Evolutionary conservation across 2,329 filamentous ascomycete genomes (phyloP), one percentile per base, ranked within the genome.

Genomic region (Epichloe scottii): DNA sequence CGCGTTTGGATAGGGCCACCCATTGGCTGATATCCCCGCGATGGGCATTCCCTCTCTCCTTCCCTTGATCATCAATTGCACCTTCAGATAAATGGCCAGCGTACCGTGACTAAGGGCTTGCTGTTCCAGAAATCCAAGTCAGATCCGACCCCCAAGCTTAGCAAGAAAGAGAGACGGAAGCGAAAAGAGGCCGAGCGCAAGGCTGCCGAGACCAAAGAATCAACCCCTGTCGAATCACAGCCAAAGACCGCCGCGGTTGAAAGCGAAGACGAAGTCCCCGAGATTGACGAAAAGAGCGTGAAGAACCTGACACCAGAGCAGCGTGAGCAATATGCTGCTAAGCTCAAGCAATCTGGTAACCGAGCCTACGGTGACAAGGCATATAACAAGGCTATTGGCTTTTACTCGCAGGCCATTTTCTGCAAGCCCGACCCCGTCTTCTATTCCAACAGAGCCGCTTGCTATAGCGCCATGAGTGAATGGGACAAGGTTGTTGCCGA

Each of bases 401-500:
- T 98, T 37, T 98, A 98, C 72, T 87, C 87, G 58, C 88, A 95
- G 73, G 93, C 93, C 48, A 95, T 98, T 61, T 74, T 97, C 48
- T 97, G 93, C 84, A 95, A 93, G 73, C 85, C 90, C 52, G 93
- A 98, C 64, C 89, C 93, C 34, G 90, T 98, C 67, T 98, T 93
- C 77, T 98, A 94, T 78, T 97, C 93, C 57, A 98, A 98, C 78
- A 86, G 93, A 61, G 93, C 93, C 52, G 93, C 93, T 50, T 98
- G 93, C 78, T 94, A 89, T 74, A 97, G 95, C 67, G 89, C 93
- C 58, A 82, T 93, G 65, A 83, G 82, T 57, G 79, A 95, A 62
- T 98, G 91, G 89, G 85, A 94, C 47, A 91, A 93, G 75, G 93
- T 97, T 52, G 86, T 98, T 56, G 91, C 95, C 63, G 93, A 98